Evolutionary conservation across 2,329 filamentous ascomycete species (phyloP), one percentile per base, ranked within the genome.

Genomic region (Nothopassalora personata): DNA sequence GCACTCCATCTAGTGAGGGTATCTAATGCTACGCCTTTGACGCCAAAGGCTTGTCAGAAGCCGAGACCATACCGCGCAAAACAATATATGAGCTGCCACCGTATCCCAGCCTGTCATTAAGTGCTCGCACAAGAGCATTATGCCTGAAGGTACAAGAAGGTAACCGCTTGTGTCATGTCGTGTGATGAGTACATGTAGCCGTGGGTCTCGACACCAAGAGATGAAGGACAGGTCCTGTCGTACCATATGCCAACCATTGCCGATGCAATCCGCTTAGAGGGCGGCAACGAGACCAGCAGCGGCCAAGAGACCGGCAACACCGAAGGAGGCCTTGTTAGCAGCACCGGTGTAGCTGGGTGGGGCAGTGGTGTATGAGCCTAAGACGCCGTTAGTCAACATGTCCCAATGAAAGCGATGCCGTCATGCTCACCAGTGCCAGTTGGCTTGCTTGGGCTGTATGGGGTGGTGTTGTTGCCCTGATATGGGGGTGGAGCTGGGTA

Each of bases 251-350:
- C 36, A 33, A 51, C 27, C 36, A 51, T 27, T 43, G 39, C n/a
- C 39, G 15, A 34, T 27, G 18, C n/a, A 30, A 50, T 51, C 48
- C 56, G 47, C 54, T 64, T 63, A 65, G 59, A 65, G 63, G 49
- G 63, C 63, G 55, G 63, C 63, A 54, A 65, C 55, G 56, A 65
- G 57, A 63, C 63, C 64, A 50, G 58, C 61, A 48, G 64, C 64
- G 47, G 62, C 64, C 48, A 66, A 46, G 13, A 66, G 18, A 54
- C 62, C 62, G 19, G 62, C 62, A 51, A 64, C 53, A 49, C 62
- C 64, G 60, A 61, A 62, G 5, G 62, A 62, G n/a, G 59, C 62
- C 64, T 66, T 64, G 60, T 39, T 46, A 46, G 57, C 64, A 53
- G 61, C 64, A 47, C 64, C 64, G 33, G 61, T 66, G 58, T 66